Base-by-base conservation (phyloP, 306 rosid species). In the Fagus crenata region DNA sequence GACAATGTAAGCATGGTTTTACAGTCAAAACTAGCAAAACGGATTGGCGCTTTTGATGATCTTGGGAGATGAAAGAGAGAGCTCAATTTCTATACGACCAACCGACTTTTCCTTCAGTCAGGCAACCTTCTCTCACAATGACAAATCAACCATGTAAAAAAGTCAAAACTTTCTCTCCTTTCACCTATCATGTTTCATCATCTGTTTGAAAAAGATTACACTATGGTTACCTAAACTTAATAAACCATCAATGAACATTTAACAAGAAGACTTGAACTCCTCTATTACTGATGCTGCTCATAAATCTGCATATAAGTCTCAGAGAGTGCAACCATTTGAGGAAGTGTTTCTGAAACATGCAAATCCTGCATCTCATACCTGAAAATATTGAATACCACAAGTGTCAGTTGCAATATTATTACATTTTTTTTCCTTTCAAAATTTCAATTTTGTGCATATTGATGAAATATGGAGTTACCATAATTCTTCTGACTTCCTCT, bases 361-460 rank as follows among this genome's bases (percentile, higher is more conserved):
- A 95, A 83, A 82, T 95, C 96, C 92, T 95, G 96, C 98, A 92
- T 92, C 87, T 90, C 96, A 67, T 92, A 95, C 97, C 98, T 95
- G 81, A 28, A 75, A 59, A 49, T 7, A 76, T 60, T 53, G 18
- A 68, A 43, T 3, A 36, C 37, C 63, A 64, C 12, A 55, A 41
- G 74, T 39, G 56, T 85, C 49, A 72, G 76, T 40, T 81, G 74
- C 31, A 70, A 7, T 33, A 70, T 53, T 75, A 59, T 74, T 67
- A 51, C 43, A 68, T 40, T 67, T n/a, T 12, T 49, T 49, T 42
- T 69, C 15, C 28, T 22, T 9, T 46, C 14, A 46, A 46, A 46
- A 46, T 9, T 46, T 46, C 51, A 46, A 8, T 46, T 51, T 53
- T 7, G 59, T 18, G 53, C 76, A 69, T 35, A 36, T 18, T 43